Evolutionary conservation across 164 flowering plant genomes (phyloP), one percentile per base, ranked within the genome.

Genomic region (Macadamia tetraphylla): DNA sequence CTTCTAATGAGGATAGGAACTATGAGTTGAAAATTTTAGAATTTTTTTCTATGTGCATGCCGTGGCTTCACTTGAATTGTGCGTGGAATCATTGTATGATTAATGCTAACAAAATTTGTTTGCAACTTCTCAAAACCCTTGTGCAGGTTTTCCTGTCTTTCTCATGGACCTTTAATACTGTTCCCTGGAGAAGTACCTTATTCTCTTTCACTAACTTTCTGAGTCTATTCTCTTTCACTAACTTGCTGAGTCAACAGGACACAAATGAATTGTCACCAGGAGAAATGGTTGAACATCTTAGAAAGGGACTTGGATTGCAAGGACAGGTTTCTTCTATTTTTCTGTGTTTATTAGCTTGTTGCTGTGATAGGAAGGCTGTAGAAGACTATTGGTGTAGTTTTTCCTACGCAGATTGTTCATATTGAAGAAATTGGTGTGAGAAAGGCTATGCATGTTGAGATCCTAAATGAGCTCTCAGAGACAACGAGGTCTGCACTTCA

Each of bases 231-330:
- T 49, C 12, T 29, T 29, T 12, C 4, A 13, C n/a, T 35, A 66
- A 56, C 32, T 42, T 68, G 65, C 70, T 74, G 49, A 64, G 29
- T 78, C 18, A 29, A 67, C 88, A 91, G 98, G 95, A 81, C 8
- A 85, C 81, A 32, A 70, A 77, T 42, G 75, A 73, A 67, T 73
- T 94, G 74, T 76, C 66, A 29, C 90, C 96, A n/a, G n/a, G 51
- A 60, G 90, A 85, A 80, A 94, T 94, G 92, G 81, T 94, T 63
- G 87, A 81, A 68, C 98, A 94, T 83, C 92, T 94, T 61, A 80
- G 79, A 71, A 77, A 80, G 60, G 85, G 85, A 32, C 56, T 84
- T 74, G 98, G 97, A 69, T 81, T 86, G 64, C 66, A 75, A 48
- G 96, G 94, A 78, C 98, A 94, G 97, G 98, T 94, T 77, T 64